Evolutionary conservation across 106 monocot species (phyloP).

Genomic region (Allium sativum): DNA sequence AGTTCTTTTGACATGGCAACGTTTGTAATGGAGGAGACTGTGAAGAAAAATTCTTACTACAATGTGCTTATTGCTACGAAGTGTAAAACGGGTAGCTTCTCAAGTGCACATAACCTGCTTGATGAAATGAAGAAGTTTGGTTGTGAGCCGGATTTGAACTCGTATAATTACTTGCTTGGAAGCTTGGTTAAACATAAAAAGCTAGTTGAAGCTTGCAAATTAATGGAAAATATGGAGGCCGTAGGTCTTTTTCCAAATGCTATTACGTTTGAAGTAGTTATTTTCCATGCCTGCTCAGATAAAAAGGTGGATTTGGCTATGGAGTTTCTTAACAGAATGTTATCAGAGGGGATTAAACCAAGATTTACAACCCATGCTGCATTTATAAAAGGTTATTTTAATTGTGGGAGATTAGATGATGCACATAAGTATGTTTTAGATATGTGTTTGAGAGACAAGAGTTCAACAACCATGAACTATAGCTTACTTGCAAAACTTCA

Average conservation of each 20-base stretch:
- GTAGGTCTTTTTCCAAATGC: slow-evolving; percentile 32
- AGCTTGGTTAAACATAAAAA: slow-evolving; percentile 57
- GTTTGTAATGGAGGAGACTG: slow-evolving; percentile 41
- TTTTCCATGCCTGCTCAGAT: slow-evolving; percentile 51
- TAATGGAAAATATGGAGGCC: slow-evolving; percentile 57
- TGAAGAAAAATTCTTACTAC: slow-evolving; percentile 34
- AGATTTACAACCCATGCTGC: slow-evolving; percentile 50
- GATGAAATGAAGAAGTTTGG: slow-evolving; percentile 51
- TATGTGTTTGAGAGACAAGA: slow-evolving; percentile 47
- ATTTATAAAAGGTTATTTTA: slow-evolving; percentile 61
- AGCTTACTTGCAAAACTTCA: slow-evolving; percentile 54
- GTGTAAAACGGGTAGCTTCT: slow-evolving; percentile 36
- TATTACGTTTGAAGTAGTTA: slow-evolving; percentile 54
- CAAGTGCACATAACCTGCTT: slow-evolving; percentile 32
- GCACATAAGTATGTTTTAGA: slow-evolving; percentile 57
- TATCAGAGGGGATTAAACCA: slow-evolving; percentile 47
- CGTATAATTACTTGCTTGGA: slow-evolving; percentile 76
- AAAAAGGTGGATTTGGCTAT: slow-evolving; percentile 40
- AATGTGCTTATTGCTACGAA: slow-evolving; percentile 60
- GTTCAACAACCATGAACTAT: slow-evolving; percentile 52
- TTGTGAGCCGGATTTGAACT: slow-evolving; percentile 36
- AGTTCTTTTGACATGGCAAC: slow-evolving; percentile 42
- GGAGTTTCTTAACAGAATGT: slow-evolving; percentile 50
- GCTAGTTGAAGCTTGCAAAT: slow-evolving; percentile 42
- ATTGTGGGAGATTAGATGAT: slow-evolving; percentile 29